Conservation (phyloP, 371 early-diverging fungal species). For the Umbelopsis sp. region DNA sequence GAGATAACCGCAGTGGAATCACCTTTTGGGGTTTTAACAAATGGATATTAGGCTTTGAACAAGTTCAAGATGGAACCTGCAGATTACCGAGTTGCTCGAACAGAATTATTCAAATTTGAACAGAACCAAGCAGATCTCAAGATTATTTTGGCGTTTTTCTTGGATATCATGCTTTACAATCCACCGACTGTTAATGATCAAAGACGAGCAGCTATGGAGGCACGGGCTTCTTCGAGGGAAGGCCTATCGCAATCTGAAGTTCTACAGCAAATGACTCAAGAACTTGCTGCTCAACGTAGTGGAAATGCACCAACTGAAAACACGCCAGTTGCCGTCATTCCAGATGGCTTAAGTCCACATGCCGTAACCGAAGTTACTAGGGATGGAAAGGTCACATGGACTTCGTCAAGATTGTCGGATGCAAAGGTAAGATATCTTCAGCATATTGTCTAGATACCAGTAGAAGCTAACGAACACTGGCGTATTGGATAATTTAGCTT, state of each 20-base stretch:
- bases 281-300: background rate
- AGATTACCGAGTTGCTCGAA: constrained; percentile 45
- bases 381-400: constrained; percentile 70
- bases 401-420: constrained; percentile 42
- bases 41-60: constrained; percentile 46
- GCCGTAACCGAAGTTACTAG: constrained; percentile 66
- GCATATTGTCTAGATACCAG: background rate
- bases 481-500: constrained; percentile 21
- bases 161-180: constrained; percentile 73
- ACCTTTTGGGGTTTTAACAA: background rate
- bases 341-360: constrained; percentile 61
- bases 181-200: constrained; percentile 35
- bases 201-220: constrained; percentile 2
- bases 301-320: background rate
- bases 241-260: constrained; percentile 22
- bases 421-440: constrained; percentile 35
- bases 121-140: constrained; percentile 56
- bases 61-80: constrained; percentile 56
- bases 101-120: constrained; percentile 61
- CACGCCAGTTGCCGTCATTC: constrained; percentile 24
- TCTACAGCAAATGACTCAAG: constrained; percentile 26
- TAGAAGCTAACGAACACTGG: background rate
- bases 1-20: background rate
- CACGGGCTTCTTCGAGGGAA: background rate
- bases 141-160: constrained; percentile 59